phyloP scores from a whole-genome alignment of 768 basidiomycete genomes.

The Paxillus ammoniavirescens region DNA sequence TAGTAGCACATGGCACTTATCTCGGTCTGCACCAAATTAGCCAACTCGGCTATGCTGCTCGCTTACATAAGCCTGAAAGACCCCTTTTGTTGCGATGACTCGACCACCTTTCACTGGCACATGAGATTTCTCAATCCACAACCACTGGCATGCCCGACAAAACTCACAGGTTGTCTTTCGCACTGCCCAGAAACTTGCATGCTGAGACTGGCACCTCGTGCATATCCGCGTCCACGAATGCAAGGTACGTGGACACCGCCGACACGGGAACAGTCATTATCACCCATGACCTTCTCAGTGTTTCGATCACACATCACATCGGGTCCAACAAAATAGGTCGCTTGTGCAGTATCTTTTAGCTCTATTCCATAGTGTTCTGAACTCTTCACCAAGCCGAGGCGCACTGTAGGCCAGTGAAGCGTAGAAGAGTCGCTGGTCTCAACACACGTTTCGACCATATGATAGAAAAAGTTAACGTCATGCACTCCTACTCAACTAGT shows the following conservation, averaged over 20 bases:
- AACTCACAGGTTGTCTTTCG: background rate
- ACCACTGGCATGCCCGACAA: background rate
- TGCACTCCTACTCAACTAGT: conserved; percentile 22
- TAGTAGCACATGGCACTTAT: too few species aligned
- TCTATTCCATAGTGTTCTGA: background rate
- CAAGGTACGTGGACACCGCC: background rate
- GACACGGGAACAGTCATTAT: background rate
- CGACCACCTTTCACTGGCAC: too few species aligned
- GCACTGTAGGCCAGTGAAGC: conserved; percentile 36
- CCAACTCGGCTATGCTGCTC: too few species aligned
- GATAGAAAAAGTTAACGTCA: conserved; percentile 56
- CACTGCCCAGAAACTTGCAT: background rate
- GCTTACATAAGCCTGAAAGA: too few species aligned
- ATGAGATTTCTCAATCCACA: background rate
- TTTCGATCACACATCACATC: conserved; percentile 1
- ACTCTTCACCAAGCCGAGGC: conserved; percentile 4
- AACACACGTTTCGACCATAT: conserved; percentile 68
- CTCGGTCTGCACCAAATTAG: too few species aligned
- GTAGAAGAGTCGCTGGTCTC: conserved; percentile 46
- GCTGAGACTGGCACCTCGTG: background rate
- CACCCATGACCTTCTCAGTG: background rate
- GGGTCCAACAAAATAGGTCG: conserved; percentile 14
- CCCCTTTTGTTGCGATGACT: too few species aligned
- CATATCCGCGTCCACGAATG: background rate
- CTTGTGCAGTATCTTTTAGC: background rate